These are phyloP conservation scores for Paramecium biaurelia DNA, from an alignment of 73 alveolate species.

Conservation along the genomic window DNA sequence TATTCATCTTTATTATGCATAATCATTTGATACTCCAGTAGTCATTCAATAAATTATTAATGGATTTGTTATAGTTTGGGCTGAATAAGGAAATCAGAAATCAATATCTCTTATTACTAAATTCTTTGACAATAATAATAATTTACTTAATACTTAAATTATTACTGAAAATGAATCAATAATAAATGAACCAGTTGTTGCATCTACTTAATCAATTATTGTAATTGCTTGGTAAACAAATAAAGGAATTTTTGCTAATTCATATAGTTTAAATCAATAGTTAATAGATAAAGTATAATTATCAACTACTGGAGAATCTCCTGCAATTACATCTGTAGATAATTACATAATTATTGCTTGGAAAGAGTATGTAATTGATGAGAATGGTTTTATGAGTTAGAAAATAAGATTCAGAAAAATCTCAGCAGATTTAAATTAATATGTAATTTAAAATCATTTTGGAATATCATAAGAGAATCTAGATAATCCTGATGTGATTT, in stretches of 20 bases:
- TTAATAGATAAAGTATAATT: not conserved
- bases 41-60: not conserved
- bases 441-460: not conserved
- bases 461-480: not conserved
- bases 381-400: not conserved
- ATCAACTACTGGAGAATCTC: not conserved
- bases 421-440: not conserved
- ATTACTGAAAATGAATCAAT: not conserved
- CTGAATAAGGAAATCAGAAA: not conserved
- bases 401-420: not conserved
- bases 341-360: not conserved
- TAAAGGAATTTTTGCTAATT: not conserved
- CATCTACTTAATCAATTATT: not conserved
- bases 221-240: not conserved
- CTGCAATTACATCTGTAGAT: not conserved
- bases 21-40: not conserved
- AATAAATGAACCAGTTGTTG: not conserved
- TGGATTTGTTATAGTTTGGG: not conserved
- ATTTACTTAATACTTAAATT: not conserved
- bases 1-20: not conserved
- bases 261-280: not conserved
- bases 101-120: not conserved
- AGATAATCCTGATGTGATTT: not conserved
- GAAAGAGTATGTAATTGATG: not conserved
- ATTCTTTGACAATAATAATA: not conserved